Base-by-base conservation (phyloP, 2,329 filamentous ascomycete genomes). In the Arthrobotrys musiformis region DNA sequence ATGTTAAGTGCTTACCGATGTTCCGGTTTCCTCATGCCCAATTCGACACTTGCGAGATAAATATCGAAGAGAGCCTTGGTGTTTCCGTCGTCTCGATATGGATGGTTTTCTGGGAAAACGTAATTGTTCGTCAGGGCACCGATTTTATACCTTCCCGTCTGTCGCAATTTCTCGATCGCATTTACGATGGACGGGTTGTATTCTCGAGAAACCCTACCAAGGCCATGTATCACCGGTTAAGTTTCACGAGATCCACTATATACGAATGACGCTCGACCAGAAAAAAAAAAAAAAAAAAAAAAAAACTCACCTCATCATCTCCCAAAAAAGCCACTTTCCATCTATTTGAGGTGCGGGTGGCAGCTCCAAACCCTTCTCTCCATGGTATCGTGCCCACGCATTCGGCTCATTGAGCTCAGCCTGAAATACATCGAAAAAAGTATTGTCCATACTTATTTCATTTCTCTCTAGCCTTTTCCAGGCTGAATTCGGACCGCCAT, bases 381-480 rank as follows among this genome's bases (percentile, higher is more conserved):
- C 68, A 84, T 89, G 88, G 82, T 89, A 98, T 5, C 86, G 84
- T 22, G 86, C 84, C 95, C 95, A 98, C 37, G 91, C 86, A 0
- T 84, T 82, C 0, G 88, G 84, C 63, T 90, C 86, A 77, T 89
- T 88, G 9, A 98, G 87, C 81, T 99, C 94, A 0, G 82, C 81
- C 75, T 90, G 90, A 86, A 97, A 98, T 0, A 87, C 89, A 0
- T 85, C 82, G 83, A 94, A 97, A 86, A 94, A 98, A 7, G 84
- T 83, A 11, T 87, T 86, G 82, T 97, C 90, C 83, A 97, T 86
- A 26, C 88, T 86, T 76, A 97, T 91, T 78, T 93, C 90, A 75
- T 94, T 94, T 72, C 91, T 90, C 83, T 99, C 95, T 52, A 98
- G 87, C 48, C 88, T 89, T 82, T 97, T 93, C 94, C 94, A 98